These are phyloP conservation scores for Colletotrichum tropicale DNA, from an alignment of 2,329 filamentous ascomycete genomes.

Conservation along the genomic window DNA sequence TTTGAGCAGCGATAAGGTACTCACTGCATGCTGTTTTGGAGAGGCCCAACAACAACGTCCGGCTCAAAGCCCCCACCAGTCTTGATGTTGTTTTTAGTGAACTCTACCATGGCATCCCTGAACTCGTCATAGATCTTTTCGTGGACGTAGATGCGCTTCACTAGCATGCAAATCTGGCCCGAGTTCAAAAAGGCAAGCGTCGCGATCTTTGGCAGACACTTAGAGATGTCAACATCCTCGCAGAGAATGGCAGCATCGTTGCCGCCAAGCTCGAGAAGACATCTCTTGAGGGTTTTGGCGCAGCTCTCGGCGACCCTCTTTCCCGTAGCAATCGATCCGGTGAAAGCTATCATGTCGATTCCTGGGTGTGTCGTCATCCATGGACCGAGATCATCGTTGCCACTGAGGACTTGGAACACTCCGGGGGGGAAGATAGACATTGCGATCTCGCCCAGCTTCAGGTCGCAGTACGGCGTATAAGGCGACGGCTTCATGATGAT, in stretches of 20 bases:
- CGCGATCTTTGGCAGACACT: constrained; percentile 41
- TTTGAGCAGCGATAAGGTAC: background rate
- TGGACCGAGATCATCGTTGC: constrained; percentile 64
- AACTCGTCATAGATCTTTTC: constrained; percentile 62
- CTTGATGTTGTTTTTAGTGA: constrained; percentile 47
- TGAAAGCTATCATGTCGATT: constrained; percentile 68
- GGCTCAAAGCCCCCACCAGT: constrained; percentile 46
- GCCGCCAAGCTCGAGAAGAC: constrained; percentile 67
- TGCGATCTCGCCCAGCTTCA: constrained; percentile 65
- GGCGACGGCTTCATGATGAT: constrained; percentile 63
- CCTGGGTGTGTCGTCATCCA: constrained; percentile 61
- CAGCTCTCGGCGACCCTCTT: constrained; percentile 61
- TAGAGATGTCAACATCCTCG: constrained; percentile 57
- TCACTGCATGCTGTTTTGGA: constrained; percentile 67
- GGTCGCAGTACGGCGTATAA: constrained; percentile 59
- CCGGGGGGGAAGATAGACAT: constrained; percentile 65
- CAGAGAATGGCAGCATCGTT: constrained; percentile 66
- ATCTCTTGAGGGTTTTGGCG: constrained; percentile 61
- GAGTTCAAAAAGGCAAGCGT: constrained; percentile 60
- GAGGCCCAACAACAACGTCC: constrained; percentile 52
- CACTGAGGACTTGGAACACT: constrained; percentile 64
- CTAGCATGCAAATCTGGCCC: constrained; percentile 42
- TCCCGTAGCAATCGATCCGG: constrained; percentile 63
- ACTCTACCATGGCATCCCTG: constrained; percentile 48
- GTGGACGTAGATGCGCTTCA: constrained; percentile 65